Base-by-base conservation (phyloP, 306 rosid species). In the Castanea crenata region DNA sequence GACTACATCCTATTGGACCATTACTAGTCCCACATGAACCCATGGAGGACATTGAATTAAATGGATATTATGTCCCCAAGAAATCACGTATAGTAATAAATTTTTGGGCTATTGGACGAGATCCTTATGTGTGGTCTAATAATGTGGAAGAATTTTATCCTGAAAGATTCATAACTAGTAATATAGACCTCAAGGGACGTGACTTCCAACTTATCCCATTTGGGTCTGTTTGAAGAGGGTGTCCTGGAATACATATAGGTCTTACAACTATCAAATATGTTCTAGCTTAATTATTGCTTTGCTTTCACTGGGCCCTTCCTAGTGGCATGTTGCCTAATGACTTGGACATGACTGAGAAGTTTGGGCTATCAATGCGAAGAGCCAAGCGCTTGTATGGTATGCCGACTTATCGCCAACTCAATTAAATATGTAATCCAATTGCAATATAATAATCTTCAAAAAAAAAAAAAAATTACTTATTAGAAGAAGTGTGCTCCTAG, bases 281-380 rank as follows among this genome's bases (percentile, higher is more conserved):
- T 52, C 4, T 88, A 10, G 90, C 88, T 18, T 90, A 86, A 51
- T 77, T 84, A 0, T 81, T 86, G 61, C 87, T 82, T 4, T 84
- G 85, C 63, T 89, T 86, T 68, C 25, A 57, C 69, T 89, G 90
- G 89, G 55, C 84, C 21, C 92, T 89, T 67, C 87, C 85, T 0
- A 2, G 7, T 1, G 83, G 73, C 11, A 69, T 56, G 25, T 12
- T 59, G n/a, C 79, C 58, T 20, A 4, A 74, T 19, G 82, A 77
- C 5, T 29, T 87, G 27, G 88, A 87, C 21, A 87, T 84, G 87
- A 41, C 10, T 0, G 85, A 87, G 49, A 31, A 21, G 1, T 87
- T 80, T 61, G 85, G 82, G 1, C 32, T 80, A 0, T 0, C 82
- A 6, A 6, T 58, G 2, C 32, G 83, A 12, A 82, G 64, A 67